These are phyloP conservation scores for Podila verticillata DNA, from an alignment of 192 early-diverging fungal genomes.

Conservation along the genomic window DNA sequence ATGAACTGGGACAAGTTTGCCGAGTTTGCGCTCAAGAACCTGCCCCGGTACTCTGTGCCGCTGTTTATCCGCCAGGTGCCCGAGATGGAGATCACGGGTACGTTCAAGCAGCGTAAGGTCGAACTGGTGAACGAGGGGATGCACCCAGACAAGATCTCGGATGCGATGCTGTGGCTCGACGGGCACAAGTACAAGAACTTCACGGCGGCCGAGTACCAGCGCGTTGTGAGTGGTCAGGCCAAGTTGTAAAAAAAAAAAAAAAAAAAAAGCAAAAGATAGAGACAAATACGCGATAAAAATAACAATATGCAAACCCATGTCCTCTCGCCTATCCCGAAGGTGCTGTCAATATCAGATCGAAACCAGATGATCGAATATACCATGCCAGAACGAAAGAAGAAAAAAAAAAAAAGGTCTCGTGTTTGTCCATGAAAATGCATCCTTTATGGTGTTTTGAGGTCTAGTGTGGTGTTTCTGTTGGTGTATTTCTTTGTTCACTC, in stretches of 20 bases:
- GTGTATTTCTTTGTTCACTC: background rate
- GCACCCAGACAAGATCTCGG: constrained; percentile 40
- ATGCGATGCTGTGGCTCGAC: constrained; percentile 57
- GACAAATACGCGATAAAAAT: too few species aligned
- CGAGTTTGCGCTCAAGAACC: constrained; percentile 40
- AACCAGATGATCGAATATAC: too few species aligned
- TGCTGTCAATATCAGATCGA: too few species aligned
- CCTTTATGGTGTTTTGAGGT: background rate
- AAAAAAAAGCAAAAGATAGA: too few species aligned
- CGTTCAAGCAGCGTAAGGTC: constrained; percentile 64
- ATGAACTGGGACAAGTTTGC: constrained; percentile 49
- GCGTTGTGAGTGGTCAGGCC: constrained; percentile 33
- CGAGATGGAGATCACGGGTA: constrained; percentile 60
- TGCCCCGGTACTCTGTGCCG: constrained; percentile 73
- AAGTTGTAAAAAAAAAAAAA: constrained; percentile 14
- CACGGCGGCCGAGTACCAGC: constrained; percentile 20
- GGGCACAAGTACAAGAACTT: constrained; percentile 57
- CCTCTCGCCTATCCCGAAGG: too few species aligned
- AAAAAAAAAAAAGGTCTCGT: too few species aligned
- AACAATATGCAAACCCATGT: too few species aligned
- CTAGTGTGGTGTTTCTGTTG: background rate
- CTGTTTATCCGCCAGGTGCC: constrained; percentile 66
- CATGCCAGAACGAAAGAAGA: too few species aligned
- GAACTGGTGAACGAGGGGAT: constrained; percentile 58
- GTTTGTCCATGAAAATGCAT: too few species aligned